Percentiles rank a stretch among this genome's conserved stretches.
Conservation (phyloP, 805 yeast species). For the Danielia oregonensis region DNA sequence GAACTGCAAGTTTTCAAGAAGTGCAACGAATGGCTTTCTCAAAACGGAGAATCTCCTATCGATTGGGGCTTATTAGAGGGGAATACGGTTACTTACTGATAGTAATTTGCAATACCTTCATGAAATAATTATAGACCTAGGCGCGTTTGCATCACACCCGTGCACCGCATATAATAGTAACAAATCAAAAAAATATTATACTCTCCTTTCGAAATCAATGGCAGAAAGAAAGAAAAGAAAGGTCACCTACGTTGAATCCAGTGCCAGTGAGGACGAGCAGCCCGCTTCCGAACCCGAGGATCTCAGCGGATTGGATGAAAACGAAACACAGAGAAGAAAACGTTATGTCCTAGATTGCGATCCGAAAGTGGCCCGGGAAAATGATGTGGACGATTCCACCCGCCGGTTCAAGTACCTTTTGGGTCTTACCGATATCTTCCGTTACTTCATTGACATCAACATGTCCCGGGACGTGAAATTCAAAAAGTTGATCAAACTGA, state of each 20-base stretch:
- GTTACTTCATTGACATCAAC: constrained; percentile 79
- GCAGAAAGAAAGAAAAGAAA: constrained; percentile 1
- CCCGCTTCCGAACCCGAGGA: constrained; percentile 2
- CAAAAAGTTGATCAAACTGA: constrained; percentile 53
- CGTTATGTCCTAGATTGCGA: constrained; percentile 30
- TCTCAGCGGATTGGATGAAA: constrained; percentile 1
- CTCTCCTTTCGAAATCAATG: too few species aligned
- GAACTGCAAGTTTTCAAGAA: constrained; percentile 67
- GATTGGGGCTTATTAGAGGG: constrained; percentile 56
- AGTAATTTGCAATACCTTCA: neutral
- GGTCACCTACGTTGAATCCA: constrained; percentile 3
- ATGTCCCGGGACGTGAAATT: constrained; percentile 76
- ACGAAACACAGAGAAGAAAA: constrained; percentile 6
- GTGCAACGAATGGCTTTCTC: constrained; percentile 73
- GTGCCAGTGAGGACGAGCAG: constrained; percentile 6
- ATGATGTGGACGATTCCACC: constrained; percentile 60
- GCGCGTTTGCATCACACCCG: too few species aligned
- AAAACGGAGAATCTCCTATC: constrained; percentile 41
- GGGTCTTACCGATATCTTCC: constrained; percentile 79
- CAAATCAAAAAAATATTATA: too few species aligned
- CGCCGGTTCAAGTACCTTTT: constrained; percentile 76
- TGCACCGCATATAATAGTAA: too few species aligned
- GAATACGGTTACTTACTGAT: constrained; percentile 16
- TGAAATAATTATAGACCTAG: too few species aligned
- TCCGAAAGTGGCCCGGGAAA: constrained; percentile 53